These are phyloP conservation scores for Echinochloa phyllopogon DNA, from an alignment of 176 grass and related monocot genomes.

Conservation along the genomic window DNA sequence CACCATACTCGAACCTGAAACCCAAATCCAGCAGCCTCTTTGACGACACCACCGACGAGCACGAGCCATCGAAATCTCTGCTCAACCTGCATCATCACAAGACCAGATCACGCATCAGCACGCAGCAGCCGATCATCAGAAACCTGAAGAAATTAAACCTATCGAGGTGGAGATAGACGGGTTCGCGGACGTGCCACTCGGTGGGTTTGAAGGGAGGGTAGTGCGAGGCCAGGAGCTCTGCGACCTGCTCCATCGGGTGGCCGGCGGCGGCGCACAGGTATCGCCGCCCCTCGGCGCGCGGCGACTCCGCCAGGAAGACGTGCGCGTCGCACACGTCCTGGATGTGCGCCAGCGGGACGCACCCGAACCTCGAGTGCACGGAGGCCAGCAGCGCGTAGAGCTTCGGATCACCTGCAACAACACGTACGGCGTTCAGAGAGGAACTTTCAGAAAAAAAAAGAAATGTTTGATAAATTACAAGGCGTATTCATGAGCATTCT, in stretches of 20 bases:
- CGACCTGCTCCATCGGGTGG: slow-evolving; percentile 42
- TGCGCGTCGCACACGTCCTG: slow-evolving; percentile 87
- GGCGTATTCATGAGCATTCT: neutral
- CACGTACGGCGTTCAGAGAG: no score
- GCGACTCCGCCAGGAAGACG: slow-evolving; percentile 63
- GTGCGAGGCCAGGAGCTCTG: slow-evolving; percentile 45
- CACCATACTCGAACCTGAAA: slow-evolving; percentile 58
- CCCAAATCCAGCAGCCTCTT: slow-evolving; percentile 63
- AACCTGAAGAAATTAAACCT: neutral
- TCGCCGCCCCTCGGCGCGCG: slow-evolving; percentile 49
- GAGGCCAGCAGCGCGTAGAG: slow-evolving; percentile 63
- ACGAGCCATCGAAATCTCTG: slow-evolving; percentile 40
- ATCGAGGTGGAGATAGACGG: neutral
- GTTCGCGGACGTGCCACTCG: slow-evolving; percentile 26
- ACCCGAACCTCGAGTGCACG: slow-evolving; percentile 77
- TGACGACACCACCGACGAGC: slow-evolving; percentile 59
- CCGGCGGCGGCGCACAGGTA: slow-evolving; percentile 62
- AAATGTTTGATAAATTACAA: no score
- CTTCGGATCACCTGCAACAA: slow-evolving; percentile 56
- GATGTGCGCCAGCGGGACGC: slow-evolving; percentile 70
- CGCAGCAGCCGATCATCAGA: neutral
- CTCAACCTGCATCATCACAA: slow-evolving; percentile 31
- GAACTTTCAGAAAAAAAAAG: neutral
- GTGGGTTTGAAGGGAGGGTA: slow-evolving; percentile 37
- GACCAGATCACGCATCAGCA: neutral